Conservation (phyloP, 345 rosid genomes). For the Garcia nutans region DNA sequence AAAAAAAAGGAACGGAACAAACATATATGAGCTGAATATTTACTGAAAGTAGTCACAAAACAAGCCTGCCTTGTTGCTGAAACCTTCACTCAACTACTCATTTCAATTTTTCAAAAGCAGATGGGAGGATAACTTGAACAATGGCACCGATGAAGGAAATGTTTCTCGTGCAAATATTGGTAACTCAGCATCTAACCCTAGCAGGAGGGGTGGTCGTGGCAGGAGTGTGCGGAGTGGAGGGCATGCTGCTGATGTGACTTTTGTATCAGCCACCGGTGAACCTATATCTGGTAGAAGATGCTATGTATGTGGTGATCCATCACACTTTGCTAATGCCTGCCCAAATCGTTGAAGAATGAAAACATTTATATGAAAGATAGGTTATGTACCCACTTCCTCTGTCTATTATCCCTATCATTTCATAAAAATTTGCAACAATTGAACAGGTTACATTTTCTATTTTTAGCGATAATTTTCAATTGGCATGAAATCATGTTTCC, state of each 20-base stretch:
- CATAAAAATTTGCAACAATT: no score
- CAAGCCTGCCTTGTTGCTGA: not conserved
- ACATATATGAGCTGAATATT: not conserved
- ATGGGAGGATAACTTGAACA: slow-evolving; percentile 78
- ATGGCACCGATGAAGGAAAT: slow-evolving; percentile 41
- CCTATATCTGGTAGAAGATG: slow-evolving; percentile 73
- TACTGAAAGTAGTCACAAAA: not conserved
- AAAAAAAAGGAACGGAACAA: not conserved
- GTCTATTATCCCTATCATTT: not conserved
- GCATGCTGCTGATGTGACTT: slow-evolving; percentile 41
- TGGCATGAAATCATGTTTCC: no score
- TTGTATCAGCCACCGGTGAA: slow-evolving; percentile 89
- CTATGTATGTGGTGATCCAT: slow-evolving; percentile 87
- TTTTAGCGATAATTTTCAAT: no score
- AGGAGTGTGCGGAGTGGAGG: slow-evolving; percentile 43
- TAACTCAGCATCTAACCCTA: slow-evolving; percentile 33
- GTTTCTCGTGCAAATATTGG: slow-evolving; percentile 15
- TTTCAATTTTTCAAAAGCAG: slow-evolving; percentile 46
- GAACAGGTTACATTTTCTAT: not conserved
- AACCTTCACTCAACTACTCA: not conserved
- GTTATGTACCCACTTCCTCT: not conserved
- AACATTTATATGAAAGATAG: not conserved
- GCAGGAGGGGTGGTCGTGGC: slow-evolving; percentile 51
- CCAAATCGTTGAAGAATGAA: slow-evolving; percentile 44
- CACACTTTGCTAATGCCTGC: slow-evolving; percentile 85